Percentiles rank a stretch among this genome's conserved stretches.
These are phyloP conservation scores for Diaporthe ampelina DNA, from an alignment of 2,329 filamentous ascomycete genomes.

Conservation along the genomic window DNA sequence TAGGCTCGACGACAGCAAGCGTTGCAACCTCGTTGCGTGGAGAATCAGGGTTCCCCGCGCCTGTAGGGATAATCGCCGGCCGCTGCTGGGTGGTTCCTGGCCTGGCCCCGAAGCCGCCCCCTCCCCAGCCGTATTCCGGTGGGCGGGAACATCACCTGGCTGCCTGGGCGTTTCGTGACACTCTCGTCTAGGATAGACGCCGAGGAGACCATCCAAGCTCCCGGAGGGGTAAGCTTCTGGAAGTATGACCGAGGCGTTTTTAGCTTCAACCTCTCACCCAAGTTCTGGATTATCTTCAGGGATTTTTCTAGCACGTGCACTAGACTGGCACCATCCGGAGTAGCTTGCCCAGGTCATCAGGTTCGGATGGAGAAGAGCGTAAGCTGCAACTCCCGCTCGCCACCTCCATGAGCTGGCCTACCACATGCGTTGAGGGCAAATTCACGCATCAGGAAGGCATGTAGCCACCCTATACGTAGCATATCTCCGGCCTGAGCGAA, in stretches of 20 bases:
- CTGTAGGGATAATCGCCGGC: too few relatives aligned
- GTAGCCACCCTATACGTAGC: not conserved
- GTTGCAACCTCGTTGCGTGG: conserved; percentile 29
- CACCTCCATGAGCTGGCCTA: not conserved
- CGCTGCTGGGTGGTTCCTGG: not conserved
- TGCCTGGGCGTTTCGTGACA: too few relatives aligned
- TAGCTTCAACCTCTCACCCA: not conserved
- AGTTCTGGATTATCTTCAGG: not conserved
- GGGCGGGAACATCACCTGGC: not conserved
- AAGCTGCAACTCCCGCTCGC: not conserved
- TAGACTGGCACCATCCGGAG: not conserved
- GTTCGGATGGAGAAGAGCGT: not conserved
- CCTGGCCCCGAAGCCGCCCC: not conserved
- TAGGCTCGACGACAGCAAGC: not conserved
- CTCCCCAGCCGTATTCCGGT: not conserved
- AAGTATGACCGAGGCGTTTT: conserved; percentile 1
- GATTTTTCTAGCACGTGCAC: not conserved
- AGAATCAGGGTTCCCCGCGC: conserved; percentile 23
- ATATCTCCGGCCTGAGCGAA: not conserved
- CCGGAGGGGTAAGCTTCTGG: not conserved
- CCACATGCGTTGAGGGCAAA: not conserved
- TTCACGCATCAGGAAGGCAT: not conserved
- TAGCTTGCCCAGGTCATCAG: not conserved
- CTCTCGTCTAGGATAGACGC: not conserved
- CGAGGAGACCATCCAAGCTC: not conserved